Conservation (phyloP, 108 stramenopile species). For the Nannochloropsis oceanica region DNA sequence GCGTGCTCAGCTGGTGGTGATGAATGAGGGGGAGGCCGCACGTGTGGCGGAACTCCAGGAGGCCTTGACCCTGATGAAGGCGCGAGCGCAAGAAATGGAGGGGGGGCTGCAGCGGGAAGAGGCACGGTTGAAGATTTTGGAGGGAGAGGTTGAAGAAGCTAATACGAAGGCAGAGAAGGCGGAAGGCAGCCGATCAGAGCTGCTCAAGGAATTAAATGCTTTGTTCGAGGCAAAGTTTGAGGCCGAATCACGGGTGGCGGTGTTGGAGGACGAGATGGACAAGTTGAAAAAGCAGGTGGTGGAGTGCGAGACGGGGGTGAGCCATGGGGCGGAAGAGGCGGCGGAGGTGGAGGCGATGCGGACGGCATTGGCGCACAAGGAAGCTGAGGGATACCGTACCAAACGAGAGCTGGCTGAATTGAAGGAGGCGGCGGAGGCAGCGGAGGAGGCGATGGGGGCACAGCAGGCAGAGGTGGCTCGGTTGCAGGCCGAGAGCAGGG, state of each 20-base stretch:
- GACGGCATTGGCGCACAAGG: not conserved
- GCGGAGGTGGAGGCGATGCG: not conserved
- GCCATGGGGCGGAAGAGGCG: not conserved
- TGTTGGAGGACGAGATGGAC: not conserved
- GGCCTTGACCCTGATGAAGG: not conserved
- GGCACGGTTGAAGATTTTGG: not conserved
- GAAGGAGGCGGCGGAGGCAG: not conserved
- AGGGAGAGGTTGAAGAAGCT: not conserved
- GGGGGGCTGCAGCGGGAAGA: not conserved
- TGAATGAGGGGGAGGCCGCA: not conserved
- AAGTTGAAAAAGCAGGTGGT: not conserved
- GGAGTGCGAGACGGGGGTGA: not conserved
- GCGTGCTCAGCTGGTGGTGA: not conserved
- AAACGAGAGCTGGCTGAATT: not conserved
- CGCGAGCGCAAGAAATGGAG: not conserved
- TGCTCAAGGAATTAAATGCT: not conserved
- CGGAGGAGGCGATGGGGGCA: not conserved
- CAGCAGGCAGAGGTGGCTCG: not conserved
- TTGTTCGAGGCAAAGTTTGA: not conserved
- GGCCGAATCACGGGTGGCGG: not conserved
- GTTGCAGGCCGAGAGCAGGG: not conserved
- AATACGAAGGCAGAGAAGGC: not conserved
- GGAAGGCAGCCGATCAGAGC: not conserved
- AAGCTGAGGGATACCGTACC: not conserved
- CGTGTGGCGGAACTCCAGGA: slow-evolving; percentile 4